Evolutionary conservation across 164 flowering plant species (phyloP).

Genomic region (Aristolochia contorta): DNA sequence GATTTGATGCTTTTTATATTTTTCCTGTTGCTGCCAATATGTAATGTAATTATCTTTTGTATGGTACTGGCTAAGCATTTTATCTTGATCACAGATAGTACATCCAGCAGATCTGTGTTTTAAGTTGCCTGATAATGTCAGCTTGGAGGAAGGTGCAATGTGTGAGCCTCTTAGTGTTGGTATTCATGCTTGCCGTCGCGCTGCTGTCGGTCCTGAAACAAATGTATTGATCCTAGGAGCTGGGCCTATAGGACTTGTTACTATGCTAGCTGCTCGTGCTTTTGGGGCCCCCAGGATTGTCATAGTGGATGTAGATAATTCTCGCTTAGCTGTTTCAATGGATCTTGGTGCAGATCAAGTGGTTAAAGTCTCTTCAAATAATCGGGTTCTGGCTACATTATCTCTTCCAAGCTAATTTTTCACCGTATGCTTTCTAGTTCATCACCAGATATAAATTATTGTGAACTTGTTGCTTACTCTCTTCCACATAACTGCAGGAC

Average conservation of each 20-base stretch:
- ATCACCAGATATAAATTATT: no score
- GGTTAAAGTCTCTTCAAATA: constrained; percentile 62
- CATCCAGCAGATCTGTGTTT: constrained; percentile 91
- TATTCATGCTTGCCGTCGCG: constrained; percentile 90
- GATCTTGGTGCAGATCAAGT: constrained; percentile 66
- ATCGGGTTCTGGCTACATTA: constrained; percentile 29
- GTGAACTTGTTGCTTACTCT: no score
- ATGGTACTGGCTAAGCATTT: not conserved
- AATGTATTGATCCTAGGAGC: constrained; percentile 84
- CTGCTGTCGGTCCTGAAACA: constrained; percentile 69
- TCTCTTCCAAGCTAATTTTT: no score
- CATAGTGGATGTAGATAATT: constrained; percentile 75
- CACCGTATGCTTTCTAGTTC: no score
- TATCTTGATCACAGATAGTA: constrained; percentile 44
- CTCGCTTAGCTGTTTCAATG: constrained; percentile 76
- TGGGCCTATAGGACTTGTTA: constrained; percentile 93
- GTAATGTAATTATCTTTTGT: not conserved
- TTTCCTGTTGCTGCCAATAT: not conserved
- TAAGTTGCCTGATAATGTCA: constrained; percentile 82
- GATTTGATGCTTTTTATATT: no score
- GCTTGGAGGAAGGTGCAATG: constrained; percentile 99
- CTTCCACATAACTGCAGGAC: constrained; percentile 30
- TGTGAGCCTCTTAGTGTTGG: constrained; percentile 98
- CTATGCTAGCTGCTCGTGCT: constrained; percentile 80
- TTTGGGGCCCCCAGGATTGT: constrained; percentile 77